These are phyloP conservation scores for Suillus paluster DNA, from an alignment of 768 basidiomycete species.

Conservation along the genomic window DNA sequence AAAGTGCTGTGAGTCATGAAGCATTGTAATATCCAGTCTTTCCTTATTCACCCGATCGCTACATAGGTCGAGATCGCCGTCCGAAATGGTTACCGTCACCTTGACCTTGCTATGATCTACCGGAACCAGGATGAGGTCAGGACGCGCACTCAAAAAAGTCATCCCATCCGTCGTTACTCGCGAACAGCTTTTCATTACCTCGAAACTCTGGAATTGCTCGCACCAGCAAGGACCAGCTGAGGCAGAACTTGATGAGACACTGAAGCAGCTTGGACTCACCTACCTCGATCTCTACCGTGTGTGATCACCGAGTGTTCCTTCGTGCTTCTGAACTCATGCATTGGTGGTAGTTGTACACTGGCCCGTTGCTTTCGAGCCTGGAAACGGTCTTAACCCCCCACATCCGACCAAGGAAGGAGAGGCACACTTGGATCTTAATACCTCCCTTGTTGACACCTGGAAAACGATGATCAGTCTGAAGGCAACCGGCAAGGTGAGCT, in stretches of 20 bases:
- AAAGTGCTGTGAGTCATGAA: slow-evolving; percentile 57
- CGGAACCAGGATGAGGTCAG: slow-evolving; percentile 80
- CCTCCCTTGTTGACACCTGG: slow-evolving; percentile 80
- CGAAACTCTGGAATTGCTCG: slow-evolving; percentile 81
- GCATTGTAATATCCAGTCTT: background rate
- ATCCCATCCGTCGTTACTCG: slow-evolving; percentile 79
- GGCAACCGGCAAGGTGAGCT: slow-evolving; percentile 64
- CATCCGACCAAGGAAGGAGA: slow-evolving; percentile 50
- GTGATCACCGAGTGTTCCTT: slow-evolving; percentile 27
- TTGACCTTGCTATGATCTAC: slow-evolving; percentile 84
- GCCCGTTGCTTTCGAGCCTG: slow-evolving; percentile 72
- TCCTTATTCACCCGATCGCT: slow-evolving; percentile 1
- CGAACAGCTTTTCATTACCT: slow-evolving; percentile 80
- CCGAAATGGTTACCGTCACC: slow-evolving; percentile 77
- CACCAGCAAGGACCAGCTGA: slow-evolving; percentile 71
- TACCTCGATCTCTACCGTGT: slow-evolving; percentile 84
- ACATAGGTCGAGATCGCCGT: slow-evolving; percentile 75
- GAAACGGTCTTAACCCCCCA: slow-evolving; percentile 56
- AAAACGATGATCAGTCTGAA: slow-evolving; percentile 75
- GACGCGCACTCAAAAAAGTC: slow-evolving; percentile 74
- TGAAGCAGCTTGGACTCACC: slow-evolving; percentile 68
- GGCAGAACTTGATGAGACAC: slow-evolving; percentile 76
- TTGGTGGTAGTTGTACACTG: slow-evolving; percentile 68
- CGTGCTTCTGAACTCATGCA: background rate
- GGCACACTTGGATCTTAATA: slow-evolving; percentile 57